Evolutionary conservation across 495 filamentous ascomycete species (phyloP).

Genomic region (Sordaria brevicollis): DNA sequence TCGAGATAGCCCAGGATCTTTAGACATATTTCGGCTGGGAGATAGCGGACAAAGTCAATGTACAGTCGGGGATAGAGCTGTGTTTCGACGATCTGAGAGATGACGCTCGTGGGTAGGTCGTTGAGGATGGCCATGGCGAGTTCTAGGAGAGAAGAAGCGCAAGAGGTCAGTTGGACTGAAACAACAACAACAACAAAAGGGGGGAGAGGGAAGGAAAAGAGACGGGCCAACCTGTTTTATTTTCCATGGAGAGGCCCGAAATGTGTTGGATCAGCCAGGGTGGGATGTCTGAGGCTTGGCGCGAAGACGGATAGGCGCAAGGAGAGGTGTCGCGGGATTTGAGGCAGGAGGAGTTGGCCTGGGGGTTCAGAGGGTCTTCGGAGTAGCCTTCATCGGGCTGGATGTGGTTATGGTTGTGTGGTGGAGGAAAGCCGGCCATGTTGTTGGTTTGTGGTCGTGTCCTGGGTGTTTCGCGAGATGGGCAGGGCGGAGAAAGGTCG

Average conservation of each 20-base stretch:
- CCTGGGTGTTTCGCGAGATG: neutral
- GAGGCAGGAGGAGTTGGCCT: conserved; percentile 12
- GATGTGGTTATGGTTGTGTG: conserved; percentile 18
- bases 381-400: conserved; percentile 51
- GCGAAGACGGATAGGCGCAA: conserved; percentile 9
- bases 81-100: conserved; percentile 57
- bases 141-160: conserved; percentile 25
- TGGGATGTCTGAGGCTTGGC: conserved; percentile 23
- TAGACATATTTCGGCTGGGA: conserved; percentile 81
- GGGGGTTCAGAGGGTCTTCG: conserved; percentile 41
- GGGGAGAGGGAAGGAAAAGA: neutral
- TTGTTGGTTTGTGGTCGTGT: neutral
- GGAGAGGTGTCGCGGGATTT: conserved; percentile 17
- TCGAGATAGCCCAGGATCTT: conserved; percentile 82
- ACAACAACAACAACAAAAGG: too few species aligned
- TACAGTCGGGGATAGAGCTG: conserved; percentile 72
- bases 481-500: neutral
- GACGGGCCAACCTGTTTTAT: conserved; percentile 37
- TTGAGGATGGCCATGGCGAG: conserved; percentile 57
- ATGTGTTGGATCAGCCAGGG: conserved; percentile 37
- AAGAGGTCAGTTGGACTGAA: neutral
- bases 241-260: conserved; percentile 30
- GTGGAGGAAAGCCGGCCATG: conserved; percentile 16
- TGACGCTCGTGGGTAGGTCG: conserved; percentile 61
- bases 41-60: conserved; percentile 76